Base-by-base conservation (phyloP, 2,329 filamentous ascomycete genomes). In the Fusarium nisikadoi region DNA sequence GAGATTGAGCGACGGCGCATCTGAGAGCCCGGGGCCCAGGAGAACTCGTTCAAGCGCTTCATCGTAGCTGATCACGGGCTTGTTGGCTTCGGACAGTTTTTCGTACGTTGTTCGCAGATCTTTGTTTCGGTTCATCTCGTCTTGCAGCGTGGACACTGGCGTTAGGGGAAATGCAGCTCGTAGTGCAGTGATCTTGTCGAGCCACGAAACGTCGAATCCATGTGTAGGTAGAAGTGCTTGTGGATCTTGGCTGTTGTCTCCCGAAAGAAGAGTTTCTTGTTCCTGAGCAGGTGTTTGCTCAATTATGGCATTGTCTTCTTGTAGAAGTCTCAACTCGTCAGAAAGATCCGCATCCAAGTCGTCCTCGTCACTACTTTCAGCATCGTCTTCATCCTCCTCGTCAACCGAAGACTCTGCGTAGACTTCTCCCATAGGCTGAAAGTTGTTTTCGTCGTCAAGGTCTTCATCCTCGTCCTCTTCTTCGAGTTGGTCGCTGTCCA, bases 151-250 rank as follows among this genome's bases (percentile, higher is more conserved):
- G 6, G 78, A 71, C 11, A 79, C 70, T 2, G 82, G 76, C 13
- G 80, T 82, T 11, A 77, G 73, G 5, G 86, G 86, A 46, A 86
- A 88, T 0, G 86, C 84, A 20, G 78, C 74, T 46, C 79, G 81
- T 5, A 87, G 73, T n/a, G 81, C 78, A 11, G 64, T 74, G 17
- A 79, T 70, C 29, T 80, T 81, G 38, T 84, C 80, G 2, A 81
- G 47, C 27, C 69, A 74, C 16, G 64, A 62, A 29, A 79, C 54
- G 47, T 71, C 63, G 17, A 73, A 50, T 50, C 27, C n/a, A 3
- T 52, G 41, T 23, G 39, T 38, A 23, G 53, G 46, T 17, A 38
- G 41, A 39, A 58, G 47, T 6, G 36, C 31, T 19, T 55, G 45
- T 12, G 52, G 31, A 10, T 49, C 25, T 43, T 58, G 47, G 20